Conservation (phyloP, 1,284 basidiomycete genomes). For the Cryptococcus sp. region DNA sequence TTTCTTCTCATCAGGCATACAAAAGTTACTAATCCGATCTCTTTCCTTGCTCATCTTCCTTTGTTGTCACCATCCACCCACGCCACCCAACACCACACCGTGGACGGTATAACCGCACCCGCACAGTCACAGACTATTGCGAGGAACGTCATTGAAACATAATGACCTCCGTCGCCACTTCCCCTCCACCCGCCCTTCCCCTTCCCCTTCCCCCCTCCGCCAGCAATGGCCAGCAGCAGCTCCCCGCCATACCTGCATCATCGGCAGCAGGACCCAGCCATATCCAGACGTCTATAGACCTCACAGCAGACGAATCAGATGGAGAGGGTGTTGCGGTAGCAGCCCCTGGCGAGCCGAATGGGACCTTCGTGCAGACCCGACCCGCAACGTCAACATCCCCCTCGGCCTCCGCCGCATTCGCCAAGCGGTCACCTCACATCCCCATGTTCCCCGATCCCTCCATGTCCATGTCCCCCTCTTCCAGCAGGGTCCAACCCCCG, state of each 20-base stretch:
- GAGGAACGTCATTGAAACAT: background rate
- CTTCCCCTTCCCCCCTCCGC: too few relatives aligned
- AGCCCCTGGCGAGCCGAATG: background rate
- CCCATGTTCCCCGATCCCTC: background rate
- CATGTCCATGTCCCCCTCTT: background rate
- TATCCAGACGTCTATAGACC: slow-evolving; percentile 20
- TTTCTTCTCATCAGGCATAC: background rate
- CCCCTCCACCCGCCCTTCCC: background rate
- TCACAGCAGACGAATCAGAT: slow-evolving; percentile 21
- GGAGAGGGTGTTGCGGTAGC: slow-evolving; percentile 2
- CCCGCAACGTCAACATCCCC: background rate
- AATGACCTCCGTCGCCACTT: slow-evolving; percentile 8
- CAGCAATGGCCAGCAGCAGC: too few relatives aligned
- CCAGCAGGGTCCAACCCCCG: background rate
- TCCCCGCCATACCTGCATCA: background rate
- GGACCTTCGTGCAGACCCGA: background rate
- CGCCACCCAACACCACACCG: background rate
- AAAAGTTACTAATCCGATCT: background rate
- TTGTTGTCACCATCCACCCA: background rate
- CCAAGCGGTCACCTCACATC: slow-evolving; percentile 2
- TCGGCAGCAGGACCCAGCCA: background rate
- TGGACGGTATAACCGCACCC: background rate
- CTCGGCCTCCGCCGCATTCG: background rate
- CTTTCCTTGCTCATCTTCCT: background rate
- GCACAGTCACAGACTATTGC: background rate